Conservation (phyloP, 1,139 yeast species). For the Lodderomyces jiufengensis region DNA sequence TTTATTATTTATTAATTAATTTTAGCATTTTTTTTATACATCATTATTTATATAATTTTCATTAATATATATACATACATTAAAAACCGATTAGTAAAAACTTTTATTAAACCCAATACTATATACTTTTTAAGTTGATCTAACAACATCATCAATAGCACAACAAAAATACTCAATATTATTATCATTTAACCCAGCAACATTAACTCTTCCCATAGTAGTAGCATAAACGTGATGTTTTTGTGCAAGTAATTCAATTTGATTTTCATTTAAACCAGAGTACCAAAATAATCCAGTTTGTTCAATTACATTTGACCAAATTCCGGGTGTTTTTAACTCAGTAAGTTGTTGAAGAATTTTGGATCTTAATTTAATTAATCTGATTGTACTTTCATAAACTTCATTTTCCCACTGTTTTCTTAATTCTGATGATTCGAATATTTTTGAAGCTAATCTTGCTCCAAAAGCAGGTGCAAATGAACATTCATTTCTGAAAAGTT, state of each 20-base stretch:
- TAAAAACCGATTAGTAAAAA: no score
- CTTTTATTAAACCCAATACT: no score
- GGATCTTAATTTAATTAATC: constrained; percentile 30
- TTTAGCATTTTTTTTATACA: no score
- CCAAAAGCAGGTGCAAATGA: constrained; percentile 49
- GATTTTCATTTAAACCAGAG: constrained; percentile 35
- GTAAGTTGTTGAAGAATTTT: constrained; percentile 24
- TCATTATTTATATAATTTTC: background rate
- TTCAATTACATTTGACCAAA: constrained; percentile 35
- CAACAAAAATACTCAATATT: constrained; percentile 36
- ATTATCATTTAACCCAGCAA: constrained; percentile 39
- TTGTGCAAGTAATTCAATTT: constrained; percentile 26
- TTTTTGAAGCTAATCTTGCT: constrained; percentile 36
- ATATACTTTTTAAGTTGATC: constrained; percentile 12
- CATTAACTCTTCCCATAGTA: constrained; percentile 38
- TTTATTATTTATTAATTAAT: no score
- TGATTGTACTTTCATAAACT: constrained; percentile 24
- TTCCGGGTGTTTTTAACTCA: constrained; percentile 39
- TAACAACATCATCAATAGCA: constrained; percentile 38
- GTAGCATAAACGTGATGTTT: constrained; percentile 39
- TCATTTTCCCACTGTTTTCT: constrained; percentile 33
- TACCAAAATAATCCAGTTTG: constrained; percentile 46
- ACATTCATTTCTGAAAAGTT: constrained; percentile 34
- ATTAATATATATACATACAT: background rate
- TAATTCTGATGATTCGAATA: constrained; percentile 24